These are phyloP conservation scores for Ilex aquifolium DNA, from an alignment of 257 asterid genomes.

Conservation along the genomic window DNA sequence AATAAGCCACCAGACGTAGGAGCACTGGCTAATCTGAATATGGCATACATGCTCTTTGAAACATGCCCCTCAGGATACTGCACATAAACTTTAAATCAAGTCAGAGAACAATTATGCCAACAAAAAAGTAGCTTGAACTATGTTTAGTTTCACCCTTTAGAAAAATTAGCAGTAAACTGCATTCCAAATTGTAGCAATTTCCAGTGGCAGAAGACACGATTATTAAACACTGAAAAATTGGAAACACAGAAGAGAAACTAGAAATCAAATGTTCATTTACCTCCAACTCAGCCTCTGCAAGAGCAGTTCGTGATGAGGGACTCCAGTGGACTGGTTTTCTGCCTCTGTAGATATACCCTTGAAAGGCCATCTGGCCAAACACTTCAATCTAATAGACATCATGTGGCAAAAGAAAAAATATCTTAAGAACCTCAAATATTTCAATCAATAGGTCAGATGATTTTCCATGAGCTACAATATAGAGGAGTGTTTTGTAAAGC, in stretches of 20 bases:
- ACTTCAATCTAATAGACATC: constrained; percentile 72
- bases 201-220: neutral
- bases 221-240: neutral
- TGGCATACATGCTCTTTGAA: constrained; percentile 80
- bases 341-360: constrained; percentile 91
- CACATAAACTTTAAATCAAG: constrained; percentile 24
- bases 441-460: neutral
- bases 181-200: neutral
- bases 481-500: neutral
- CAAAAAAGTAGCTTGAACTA: constrained; percentile 9
- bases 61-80: constrained; percentile 99
- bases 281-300: constrained; percentile 99
- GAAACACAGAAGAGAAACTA: neutral
- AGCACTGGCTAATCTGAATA: constrained; percentile 57
- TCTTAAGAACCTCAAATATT: neutral
- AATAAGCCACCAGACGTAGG: constrained; percentile 47
- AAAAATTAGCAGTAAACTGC: no score
- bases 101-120: constrained; percentile 11
- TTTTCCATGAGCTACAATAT: neutral
- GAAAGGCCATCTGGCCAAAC: constrained; percentile 85
- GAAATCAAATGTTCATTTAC: constrained; percentile 28
- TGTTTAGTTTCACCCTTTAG: no score
- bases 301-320: constrained; percentile 97
- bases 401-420: constrained; percentile 1
- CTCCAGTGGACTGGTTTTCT: constrained; percentile 99